A percentile compares a stretch with the other conserved stretches of the same genome.
Evolutionary conservation across 2,329 filamentous ascomycete species (phyloP).

Genomic region (Blastomyces parvus): DNA sequence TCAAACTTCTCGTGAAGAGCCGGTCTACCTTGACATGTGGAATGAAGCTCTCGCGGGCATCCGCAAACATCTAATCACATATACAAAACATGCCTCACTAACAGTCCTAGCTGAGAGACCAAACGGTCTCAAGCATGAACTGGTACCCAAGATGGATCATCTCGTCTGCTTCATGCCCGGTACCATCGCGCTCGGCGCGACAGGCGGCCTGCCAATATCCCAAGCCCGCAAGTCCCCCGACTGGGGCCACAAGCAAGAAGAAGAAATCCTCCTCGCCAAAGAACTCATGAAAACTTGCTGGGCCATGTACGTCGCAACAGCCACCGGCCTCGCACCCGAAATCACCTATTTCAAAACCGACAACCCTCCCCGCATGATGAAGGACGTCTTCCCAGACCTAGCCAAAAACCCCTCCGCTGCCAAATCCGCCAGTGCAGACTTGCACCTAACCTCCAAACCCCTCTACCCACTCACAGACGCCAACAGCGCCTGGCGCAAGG

Average conservation of each 20-base stretch:
- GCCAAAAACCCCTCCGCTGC: conserved; percentile 18
- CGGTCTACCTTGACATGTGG: conserved; percentile 88
- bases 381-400: conserved; percentile 29
- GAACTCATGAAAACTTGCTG: conserved; percentile 96
- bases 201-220: conserved; percentile 63
- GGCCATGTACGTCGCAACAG: conserved; percentile 89
- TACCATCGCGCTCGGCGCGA: conserved; percentile 82
- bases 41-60: conserved; percentile 73
- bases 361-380: conserved; percentile 50
- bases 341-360: conserved; percentile 83
- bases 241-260: conserved; percentile 73
- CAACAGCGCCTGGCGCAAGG: conserved; percentile 55
- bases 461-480: conserved; percentile 24
- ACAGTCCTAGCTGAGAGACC: conserved; percentile 88
- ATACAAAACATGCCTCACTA: conserved; percentile 67
- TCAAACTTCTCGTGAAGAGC: conserved; percentile 79
- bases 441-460: conserved; percentile 28
- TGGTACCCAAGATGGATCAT: conserved; percentile 95
- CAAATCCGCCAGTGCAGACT: conserved; percentile 23
- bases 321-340: conserved; percentile 85
- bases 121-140: conserved; percentile 52
- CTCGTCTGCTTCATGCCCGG: conserved; percentile 96
- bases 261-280: conserved; percentile 74
- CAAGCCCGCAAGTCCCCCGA: conserved; percentile 61
- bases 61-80: conserved; percentile 84